Evolutionary conservation across 2,329 filamentous ascomycete genomes (phyloP).

Genomic region (Emericellopsis cladophorae): DNA sequence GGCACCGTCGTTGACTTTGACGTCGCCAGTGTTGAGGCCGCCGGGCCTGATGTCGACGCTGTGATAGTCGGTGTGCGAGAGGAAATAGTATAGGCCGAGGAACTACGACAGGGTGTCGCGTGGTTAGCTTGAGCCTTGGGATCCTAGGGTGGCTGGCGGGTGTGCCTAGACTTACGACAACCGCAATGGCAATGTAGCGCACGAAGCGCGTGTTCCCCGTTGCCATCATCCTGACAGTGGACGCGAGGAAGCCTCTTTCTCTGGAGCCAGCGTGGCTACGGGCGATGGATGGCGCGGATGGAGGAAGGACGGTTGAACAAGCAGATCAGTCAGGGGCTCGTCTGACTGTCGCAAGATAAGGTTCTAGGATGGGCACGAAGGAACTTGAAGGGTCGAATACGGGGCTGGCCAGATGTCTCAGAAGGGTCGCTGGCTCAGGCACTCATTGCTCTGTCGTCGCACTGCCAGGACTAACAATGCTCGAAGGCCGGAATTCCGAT

Average conservation of each 20-base stretch:
- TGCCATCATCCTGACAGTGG: conserved; percentile 35
- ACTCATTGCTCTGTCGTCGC: too few species aligned
- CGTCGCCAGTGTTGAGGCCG: neutral
- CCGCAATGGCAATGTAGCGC: conserved; percentile 68
- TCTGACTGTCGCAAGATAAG: too few species aligned
- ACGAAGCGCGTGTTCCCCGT: conserved; percentile 62
- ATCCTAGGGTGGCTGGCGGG: too few species aligned
- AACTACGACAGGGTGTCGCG: conserved; percentile 23
- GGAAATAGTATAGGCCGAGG: conserved; percentile 68
- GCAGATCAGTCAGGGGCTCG: too few species aligned
- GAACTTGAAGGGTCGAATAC: too few species aligned
- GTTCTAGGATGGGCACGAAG: too few species aligned
- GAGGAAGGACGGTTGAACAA: too few species aligned
- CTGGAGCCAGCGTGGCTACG: neutral
- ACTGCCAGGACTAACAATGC: too few species aligned
- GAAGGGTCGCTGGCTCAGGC: too few species aligned
- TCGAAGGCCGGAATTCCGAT: too few species aligned
- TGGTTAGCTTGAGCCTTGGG: neutral
- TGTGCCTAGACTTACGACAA: conserved; percentile 52
- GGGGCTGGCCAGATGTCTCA: too few species aligned
- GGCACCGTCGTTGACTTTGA: conserved; percentile 1
- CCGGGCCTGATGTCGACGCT: conserved; percentile 15
- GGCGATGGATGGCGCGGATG: neutral
- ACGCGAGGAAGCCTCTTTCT: neutral
- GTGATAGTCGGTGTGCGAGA: conserved; percentile 47